Conservation (phyloP, 164 flowering plant species). For the Annona squamosa region DNA sequence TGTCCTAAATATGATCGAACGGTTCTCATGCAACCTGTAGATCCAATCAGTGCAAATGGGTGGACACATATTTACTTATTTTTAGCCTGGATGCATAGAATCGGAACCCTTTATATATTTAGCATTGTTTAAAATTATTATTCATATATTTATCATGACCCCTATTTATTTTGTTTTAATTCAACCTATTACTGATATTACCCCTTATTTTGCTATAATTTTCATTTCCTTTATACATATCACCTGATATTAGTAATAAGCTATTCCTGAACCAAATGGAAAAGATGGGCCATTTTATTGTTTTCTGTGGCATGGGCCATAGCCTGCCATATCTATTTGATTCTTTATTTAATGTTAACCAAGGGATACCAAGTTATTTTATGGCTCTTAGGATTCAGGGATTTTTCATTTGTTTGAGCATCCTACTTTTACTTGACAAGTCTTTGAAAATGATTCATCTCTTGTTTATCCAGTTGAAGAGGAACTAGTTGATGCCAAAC, state of each 20-base stretch:
- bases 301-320: neutral
- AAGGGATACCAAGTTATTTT: neutral
- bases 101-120: no score
- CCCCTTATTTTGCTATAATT: neutral
- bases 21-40: no score
- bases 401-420: neutral
- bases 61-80: no score
- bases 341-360: neutral
- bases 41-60: no score
- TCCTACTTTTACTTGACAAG: neutral
- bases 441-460: neutral
- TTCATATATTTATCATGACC: no score
- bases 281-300: neutral
- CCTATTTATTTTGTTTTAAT: no score
- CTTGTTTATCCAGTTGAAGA: constrained; percentile 34
- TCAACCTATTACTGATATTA: no score
- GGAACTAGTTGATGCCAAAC: constrained; percentile 48
- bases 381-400: neutral
- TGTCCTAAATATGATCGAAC: no score
- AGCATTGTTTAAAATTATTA: no score
- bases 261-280: neutral
- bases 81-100: no score
- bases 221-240: neutral
- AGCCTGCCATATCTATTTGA: neutral
- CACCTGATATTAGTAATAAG: neutral